Conservation (phyloP, 2,329 filamentous ascomycete genomes). For the Colletotrichum magnum region DNA sequence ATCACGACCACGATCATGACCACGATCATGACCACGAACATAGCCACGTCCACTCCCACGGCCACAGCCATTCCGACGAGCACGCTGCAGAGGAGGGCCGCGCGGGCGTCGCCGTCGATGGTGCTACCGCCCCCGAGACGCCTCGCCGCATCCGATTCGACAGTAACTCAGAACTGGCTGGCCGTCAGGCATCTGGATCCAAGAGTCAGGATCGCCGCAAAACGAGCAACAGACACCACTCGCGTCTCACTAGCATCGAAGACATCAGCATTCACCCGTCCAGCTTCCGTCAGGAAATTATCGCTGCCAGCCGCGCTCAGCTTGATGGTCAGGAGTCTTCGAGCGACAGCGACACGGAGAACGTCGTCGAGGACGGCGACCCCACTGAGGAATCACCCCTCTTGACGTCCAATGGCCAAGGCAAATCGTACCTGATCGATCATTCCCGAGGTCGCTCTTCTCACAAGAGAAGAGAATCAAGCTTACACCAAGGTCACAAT, state of each 20-base stretch:
- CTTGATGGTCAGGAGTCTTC: conserved; percentile 61
- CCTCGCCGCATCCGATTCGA: conserved; percentile 59
- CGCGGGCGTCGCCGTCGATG: conserved; percentile 62
- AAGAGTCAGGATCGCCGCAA: conserved; percentile 61
- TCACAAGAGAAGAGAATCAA: conserved; percentile 62
- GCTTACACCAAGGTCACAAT: conserved; percentile 79
- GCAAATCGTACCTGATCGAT: conserved; percentile 33
- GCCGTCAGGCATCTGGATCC: conserved; percentile 49
- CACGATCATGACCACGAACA: conserved; percentile 58
- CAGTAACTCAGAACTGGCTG: conserved; percentile 46
- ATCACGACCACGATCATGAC: conserved; percentile 58
- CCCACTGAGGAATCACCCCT: conserved; percentile 63
- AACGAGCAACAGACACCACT: conserved; percentile 65
- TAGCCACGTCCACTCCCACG: conserved; percentile 49
- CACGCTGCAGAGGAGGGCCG: conserved; percentile 68
- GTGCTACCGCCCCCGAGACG: conserved; percentile 56
- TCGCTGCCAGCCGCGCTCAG: conserved; percentile 78
- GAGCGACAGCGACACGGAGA: conserved; percentile 68
- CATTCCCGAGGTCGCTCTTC: conserved; percentile 42
- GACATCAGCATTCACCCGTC: conserved; percentile 90
- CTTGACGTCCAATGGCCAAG: conserved; percentile 56
- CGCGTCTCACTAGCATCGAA: conserved; percentile 75
- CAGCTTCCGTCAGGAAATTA: conserved; percentile 92
- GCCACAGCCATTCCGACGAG: conserved; percentile 49
- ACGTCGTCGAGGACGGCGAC: conserved; percentile 57